Percentiles rank a stretch among this genome's conserved stretches.
Conservation (phyloP, 768 basidiomycete genomes). For the Tephrocybe sp. region DNA sequence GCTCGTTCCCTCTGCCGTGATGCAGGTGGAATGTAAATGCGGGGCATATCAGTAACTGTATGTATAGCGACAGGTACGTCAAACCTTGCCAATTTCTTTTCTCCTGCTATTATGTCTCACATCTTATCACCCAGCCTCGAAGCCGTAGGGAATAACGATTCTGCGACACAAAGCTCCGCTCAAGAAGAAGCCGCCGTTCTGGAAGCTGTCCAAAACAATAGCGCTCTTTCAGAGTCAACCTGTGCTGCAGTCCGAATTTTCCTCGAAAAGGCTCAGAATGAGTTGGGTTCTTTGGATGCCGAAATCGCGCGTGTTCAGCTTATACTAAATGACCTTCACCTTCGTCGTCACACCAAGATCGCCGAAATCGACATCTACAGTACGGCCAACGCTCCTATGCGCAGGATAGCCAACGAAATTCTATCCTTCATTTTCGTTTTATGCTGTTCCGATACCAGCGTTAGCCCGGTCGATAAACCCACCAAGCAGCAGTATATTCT, state of each 20-base stretch:
- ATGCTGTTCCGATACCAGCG: background rate
- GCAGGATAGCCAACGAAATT: slow-evolving; percentile 7
- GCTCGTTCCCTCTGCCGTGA: too few relatives aligned
- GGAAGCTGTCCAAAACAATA: background rate
- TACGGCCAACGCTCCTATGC: slow-evolving; percentile 2
- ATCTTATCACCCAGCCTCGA: background rate
- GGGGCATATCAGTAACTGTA: too few relatives aligned
- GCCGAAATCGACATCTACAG: slow-evolving; percentile 2
- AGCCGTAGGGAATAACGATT: background rate
- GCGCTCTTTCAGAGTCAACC: background rate
- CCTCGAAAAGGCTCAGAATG: background rate
- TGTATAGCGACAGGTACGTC: too few relatives aligned
- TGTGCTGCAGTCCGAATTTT: background rate
- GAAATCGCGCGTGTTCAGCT: background rate
- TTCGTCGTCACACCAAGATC: background rate
- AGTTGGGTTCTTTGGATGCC: background rate
- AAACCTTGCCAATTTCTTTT: too few relatives aligned
- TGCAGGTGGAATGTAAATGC: too few relatives aligned
- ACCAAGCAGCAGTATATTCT: slow-evolving; percentile 1
- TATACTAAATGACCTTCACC: background rate
- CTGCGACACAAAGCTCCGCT: too few relatives aligned
- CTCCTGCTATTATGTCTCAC: too few relatives aligned
- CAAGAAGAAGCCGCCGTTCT: background rate
- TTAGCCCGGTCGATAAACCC: background rate
- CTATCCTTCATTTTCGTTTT: slow-evolving; percentile 4